phyloP scores from a whole-genome alignment of 2,329 filamentous ascomycete genomes.

The Paraconiothyrium sp. region DNA sequence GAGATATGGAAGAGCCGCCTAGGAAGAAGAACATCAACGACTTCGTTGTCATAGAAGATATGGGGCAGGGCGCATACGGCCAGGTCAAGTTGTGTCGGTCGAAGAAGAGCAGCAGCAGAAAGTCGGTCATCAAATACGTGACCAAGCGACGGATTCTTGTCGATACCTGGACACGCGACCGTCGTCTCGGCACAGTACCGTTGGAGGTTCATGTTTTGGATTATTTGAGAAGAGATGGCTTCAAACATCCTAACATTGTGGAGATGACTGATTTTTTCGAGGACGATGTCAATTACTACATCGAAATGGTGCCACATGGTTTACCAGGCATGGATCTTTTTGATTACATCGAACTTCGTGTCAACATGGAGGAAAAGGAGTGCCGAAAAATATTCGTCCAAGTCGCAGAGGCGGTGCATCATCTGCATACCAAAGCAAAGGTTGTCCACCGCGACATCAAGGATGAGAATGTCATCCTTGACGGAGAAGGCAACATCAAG shows the following conservation, averaged over 20 bases:
- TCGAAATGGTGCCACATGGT: constrained; percentile 96
- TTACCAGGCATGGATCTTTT: constrained; percentile 98
- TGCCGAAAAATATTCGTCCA: constrained; percentile 95
- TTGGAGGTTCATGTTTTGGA: constrained; percentile 97
- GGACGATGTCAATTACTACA: constrained; percentile 94
- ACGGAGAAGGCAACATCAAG: constrained; percentile 95
- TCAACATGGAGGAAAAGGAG: constrained; percentile 95
- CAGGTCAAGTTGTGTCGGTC: constrained; percentile 95
- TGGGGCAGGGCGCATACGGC: constrained; percentile 97
- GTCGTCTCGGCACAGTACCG: constrained; percentile 90
- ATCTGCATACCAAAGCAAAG: constrained; percentile 87
- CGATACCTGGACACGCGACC: constrained; percentile 97
- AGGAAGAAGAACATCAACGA: constrained; percentile 86
- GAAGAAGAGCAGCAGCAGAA: constrained; percentile 77
- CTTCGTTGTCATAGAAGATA: constrained; percentile 93
- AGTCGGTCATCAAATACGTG: constrained; percentile 96
- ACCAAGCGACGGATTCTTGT: constrained; percentile 96
- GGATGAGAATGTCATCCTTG: constrained; percentile 96
- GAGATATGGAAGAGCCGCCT: constrained; percentile 31
- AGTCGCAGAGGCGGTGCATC: constrained; percentile 87
- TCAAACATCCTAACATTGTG: constrained; percentile 72
- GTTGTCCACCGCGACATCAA: constrained; percentile 99
- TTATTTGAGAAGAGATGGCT: constrained; percentile 79
- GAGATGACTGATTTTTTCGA: constrained; percentile 77
- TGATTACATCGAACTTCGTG: constrained; percentile 95